Percentiles rank a stretch among this genome's conserved stretches.
These are phyloP conservation scores for Madurella mycetomatis DNA, from an alignment of 2,329 filamentous ascomycete species.

Conservation along the genomic window DNA sequence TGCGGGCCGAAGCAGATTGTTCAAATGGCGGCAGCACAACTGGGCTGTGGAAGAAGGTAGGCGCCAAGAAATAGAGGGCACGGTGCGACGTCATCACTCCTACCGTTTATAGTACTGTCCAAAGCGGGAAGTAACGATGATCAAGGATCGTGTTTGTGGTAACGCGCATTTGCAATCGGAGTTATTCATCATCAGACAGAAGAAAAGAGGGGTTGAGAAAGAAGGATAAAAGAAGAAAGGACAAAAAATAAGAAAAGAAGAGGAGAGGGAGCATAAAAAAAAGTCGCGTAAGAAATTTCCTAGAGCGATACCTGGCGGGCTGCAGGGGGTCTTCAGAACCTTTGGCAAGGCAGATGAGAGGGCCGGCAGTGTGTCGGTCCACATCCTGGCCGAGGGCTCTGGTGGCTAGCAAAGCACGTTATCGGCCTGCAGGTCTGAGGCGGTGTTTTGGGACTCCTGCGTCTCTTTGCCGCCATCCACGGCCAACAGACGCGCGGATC, in stretches of 20 bases:
- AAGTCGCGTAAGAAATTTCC: too few relatives aligned
- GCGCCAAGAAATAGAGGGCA: too few relatives aligned
- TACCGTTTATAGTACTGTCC: too few relatives aligned
- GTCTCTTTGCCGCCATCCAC: constrained; percentile 8
- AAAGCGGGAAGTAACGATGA: too few relatives aligned
- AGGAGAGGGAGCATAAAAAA: too few relatives aligned
- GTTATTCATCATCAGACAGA: constrained; percentile 18
- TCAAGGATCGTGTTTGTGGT: too few relatives aligned
- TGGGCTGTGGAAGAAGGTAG: too few relatives aligned
- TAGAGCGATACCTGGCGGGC: background rate
- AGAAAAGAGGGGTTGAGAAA: background rate
- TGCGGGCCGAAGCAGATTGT: too few relatives aligned
- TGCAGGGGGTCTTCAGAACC: background rate
- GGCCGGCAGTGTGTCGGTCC: background rate
- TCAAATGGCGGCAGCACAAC: too few relatives aligned
- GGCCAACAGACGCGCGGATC: constrained; percentile 20
- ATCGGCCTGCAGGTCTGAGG: constrained; percentile 3
- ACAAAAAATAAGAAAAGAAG: background rate
- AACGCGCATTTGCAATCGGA: constrained; percentile 21
- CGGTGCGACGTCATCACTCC: too few relatives aligned
- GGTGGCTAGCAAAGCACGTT: background rate
- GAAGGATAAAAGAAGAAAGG: background rate
- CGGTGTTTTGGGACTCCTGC: constrained; percentile 15
- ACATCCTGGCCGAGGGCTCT: background rate
- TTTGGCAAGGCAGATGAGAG: background rate